Evolutionary conservation across 1,139 yeast genomes (phyloP), one percentile per base, ranked within the genome.

Genomic region (Taiozyma onychis): DNA sequence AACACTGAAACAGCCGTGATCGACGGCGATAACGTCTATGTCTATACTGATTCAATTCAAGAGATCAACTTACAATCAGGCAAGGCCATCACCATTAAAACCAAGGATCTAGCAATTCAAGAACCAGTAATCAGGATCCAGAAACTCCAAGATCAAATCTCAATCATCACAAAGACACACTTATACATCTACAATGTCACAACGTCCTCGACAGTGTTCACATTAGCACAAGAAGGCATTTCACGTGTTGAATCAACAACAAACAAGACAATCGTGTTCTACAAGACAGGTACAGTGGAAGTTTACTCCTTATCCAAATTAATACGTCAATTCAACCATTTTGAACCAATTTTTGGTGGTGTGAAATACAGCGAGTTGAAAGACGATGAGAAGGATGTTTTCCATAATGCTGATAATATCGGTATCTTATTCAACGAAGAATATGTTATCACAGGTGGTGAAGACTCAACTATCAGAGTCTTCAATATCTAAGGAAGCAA

Each of bases 391-490:
- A 28, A 35, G 21, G 42, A 46, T 3, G 30, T 44, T n/a, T n/a
- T 42, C 2, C 14, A 41, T 27, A 28, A 39, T 34, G 34, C 48
- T 6, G 26, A 39, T 7, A 47, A 34, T 27, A 16, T 41, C 6
- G 50, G 44, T 6, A 28, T 39, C 5, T 27, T 44, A 10, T 16
- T 41, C 9, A 28, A 32, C 10, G 44, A 34, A 7, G 27, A 44
- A 4, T 50, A 47, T 21, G 32, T 55, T 16, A 45, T 56, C 45
- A 52, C 55, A 24, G 57, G 56, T 16, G 58, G 59, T 39, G 54
- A 48, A 11, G 60, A 56, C 42, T 34, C 43, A 21, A 21, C 30
- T 8, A 35, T 54, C 3, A 34, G 41, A 30, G 46, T 48, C 6
- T 51, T 50, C 24, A 14, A 35, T 16, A 37, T 44, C 16, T 44